Base-by-base conservation (phyloP, 257 asterid genomes). In the Nemophila menziesii region DNA sequence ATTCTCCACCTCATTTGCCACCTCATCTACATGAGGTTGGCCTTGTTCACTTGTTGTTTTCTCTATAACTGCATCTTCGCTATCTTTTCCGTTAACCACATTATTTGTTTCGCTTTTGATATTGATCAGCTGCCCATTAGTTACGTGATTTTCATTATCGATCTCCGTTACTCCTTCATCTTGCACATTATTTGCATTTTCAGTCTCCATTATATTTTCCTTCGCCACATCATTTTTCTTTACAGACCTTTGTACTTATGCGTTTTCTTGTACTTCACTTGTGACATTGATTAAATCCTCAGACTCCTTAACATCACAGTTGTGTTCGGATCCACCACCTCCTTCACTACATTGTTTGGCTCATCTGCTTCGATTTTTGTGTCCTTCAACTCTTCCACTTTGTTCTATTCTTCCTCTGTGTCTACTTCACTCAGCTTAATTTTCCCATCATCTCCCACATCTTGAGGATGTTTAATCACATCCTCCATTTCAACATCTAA, bases 401-500 rank as follows among this genome's bases (percentile, higher is more conserved):
- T 29, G 2, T 29, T 29, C 9, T 3, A 5, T 16, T 44, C 54
- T n/a, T 62, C 22, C n/a, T n/a, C n/a, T 26, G 53, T 50, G 29
- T 48, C 79, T 49, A 24, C 40, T 49, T 22, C 53, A 7, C 20
- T 15, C 11, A 55, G 22, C 15, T 46, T 49, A 55, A 61, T 41
- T 50, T 59, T 48, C 38, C 64, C 58, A 48, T 53, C 72, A 22
- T 33, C 49, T 44, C 56, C 58, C 33, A 29, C 51, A 12, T 53
- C 67, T 29, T 42, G 58, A 36, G 68, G 48, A 36, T 55, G 56
- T 52, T 51, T 54, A 39, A 61, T 60, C 8, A 65, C 61, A 62
- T 62, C 85, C 52, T 63, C 78, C 86, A 77, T 74, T 58, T 68
- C 73, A 21, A 68, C 62, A 42, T 73, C 75, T 45, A 55, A 55